Evolutionary conservation across 2,329 filamentous ascomycete species (phyloP).

Genomic region (Drechslerella coelobrocha): DNA sequence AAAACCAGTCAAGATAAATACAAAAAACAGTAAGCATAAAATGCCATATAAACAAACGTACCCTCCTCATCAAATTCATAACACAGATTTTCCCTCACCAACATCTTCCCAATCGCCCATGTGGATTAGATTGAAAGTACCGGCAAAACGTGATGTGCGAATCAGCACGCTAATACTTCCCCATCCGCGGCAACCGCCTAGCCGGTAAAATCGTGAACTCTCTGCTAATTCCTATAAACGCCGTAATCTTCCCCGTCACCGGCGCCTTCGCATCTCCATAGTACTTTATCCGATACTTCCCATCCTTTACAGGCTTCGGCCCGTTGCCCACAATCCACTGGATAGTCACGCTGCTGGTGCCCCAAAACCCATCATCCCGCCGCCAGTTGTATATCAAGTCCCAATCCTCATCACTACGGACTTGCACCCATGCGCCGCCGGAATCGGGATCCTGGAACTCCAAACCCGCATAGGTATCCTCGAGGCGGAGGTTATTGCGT

Average conservation of each 20-base stretch:
- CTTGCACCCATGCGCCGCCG: constrained; percentile 66
- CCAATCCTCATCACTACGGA: constrained; percentile 82
- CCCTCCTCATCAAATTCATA: too few species aligned
- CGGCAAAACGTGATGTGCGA: too few species aligned
- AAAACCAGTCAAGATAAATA: background rate
- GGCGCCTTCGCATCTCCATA: constrained; percentile 80
- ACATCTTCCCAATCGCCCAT: too few species aligned
- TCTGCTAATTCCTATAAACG: constrained; percentile 73
- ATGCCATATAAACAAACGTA: too few species aligned
- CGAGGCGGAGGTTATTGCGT: constrained; percentile 81
- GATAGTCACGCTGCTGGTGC: constrained; percentile 78
- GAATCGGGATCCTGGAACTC: constrained; percentile 65
- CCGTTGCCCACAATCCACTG: constrained; percentile 77
- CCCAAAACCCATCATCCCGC: constrained; percentile 71
- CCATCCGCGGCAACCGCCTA: constrained; percentile 38
- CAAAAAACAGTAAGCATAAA: background rate
- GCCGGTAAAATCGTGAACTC: constrained; percentile 61
- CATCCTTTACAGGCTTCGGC: constrained; percentile 62
- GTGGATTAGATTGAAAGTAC: too few species aligned
- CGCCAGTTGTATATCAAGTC: constrained; percentile 80
- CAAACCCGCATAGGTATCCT: constrained; percentile 77
- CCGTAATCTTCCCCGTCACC: constrained; percentile 66
- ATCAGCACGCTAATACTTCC: constrained; percentile 22
- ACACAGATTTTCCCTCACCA: too few species aligned
- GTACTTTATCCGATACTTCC: constrained; percentile 80